Conservation (phyloP, 2,329 filamentous ascomycete species). For the Aspergillus chevalieri region DNA sequence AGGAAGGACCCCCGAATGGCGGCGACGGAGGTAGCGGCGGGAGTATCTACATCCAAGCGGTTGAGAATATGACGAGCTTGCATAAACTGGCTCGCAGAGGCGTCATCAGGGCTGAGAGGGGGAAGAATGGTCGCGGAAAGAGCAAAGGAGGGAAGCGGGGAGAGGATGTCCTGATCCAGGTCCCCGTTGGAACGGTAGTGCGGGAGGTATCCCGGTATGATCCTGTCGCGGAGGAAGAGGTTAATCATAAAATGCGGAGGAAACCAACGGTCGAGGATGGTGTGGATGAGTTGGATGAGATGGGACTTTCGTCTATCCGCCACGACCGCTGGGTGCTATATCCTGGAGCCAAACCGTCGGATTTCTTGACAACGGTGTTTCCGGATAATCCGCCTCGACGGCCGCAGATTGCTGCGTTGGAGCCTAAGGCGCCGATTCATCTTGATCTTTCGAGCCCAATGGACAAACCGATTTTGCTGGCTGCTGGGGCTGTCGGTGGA, state of each 20-base stretch:
- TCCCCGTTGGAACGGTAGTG: slow-evolving; percentile 88
- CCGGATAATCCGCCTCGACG: slow-evolving; percentile 52
- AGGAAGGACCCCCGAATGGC: slow-evolving; percentile 85
- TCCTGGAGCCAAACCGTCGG: slow-evolving; percentile 70
- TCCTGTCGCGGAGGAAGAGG: slow-evolving; percentile 64
- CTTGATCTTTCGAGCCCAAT: slow-evolving; percentile 72
- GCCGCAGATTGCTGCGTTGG: slow-evolving; percentile 55
- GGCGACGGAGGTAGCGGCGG: slow-evolving; percentile 90
- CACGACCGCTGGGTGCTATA: slow-evolving; percentile 80
- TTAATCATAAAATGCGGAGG: slow-evolving; percentile 49
- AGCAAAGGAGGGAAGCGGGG: slow-evolving; percentile 64
- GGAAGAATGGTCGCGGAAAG: slow-evolving; percentile 44
- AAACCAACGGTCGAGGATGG: slow-evolving; percentile 27
- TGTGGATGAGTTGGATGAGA: slow-evolving; percentile 34
- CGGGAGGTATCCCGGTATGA: slow-evolving; percentile 74
- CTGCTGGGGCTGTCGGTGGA: slow-evolving; percentile 81
- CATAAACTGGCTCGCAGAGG: slow-evolving; percentile 81
- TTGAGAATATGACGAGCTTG: slow-evolving; percentile 82
- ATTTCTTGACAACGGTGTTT: slow-evolving; percentile 55
- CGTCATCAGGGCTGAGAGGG: slow-evolving; percentile 46
- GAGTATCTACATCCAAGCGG: slow-evolving; percentile 88
- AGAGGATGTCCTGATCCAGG: slow-evolving; percentile 79
- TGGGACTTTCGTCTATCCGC: slow-evolving; percentile 37
- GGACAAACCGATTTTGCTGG: slow-evolving; percentile 74
- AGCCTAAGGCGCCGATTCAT: slow-evolving; percentile 66